Conservation (phyloP, 2,329 filamentous ascomycete genomes). For the Penicillium digitatum region DNA sequence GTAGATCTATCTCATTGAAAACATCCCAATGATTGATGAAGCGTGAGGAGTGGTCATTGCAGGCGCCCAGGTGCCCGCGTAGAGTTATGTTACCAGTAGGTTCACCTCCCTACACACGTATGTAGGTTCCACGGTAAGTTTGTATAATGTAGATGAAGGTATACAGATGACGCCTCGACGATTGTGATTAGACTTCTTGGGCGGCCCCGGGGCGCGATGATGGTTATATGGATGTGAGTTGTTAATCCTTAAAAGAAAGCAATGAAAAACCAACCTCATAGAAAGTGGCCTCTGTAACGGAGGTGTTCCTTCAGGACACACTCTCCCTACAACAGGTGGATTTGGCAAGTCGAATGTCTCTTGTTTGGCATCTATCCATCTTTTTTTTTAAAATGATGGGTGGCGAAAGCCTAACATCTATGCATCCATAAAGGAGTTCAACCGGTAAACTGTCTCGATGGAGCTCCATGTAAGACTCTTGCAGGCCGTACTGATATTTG, state of each 20-base stretch:
- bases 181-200: background rate
- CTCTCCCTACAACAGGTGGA: background rate
- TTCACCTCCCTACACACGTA: background rate
- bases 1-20: constrained; percentile 3
- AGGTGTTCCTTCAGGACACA: background rate
- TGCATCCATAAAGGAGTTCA: background rate
- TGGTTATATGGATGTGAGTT: background rate
- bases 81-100: background rate
- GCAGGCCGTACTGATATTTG: background rate
- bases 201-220: too few species aligned
- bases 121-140: background rate
- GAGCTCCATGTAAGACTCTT: background rate
- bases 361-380: background rate
- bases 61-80: background rate
- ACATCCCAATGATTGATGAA: constrained; percentile 12
- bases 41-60: constrained; percentile 1
- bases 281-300: background rate
- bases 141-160: background rate
- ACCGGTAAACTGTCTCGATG: background rate
- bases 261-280: background rate
- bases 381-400: background rate
- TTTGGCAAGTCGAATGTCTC: background rate
- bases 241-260: background rate
- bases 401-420: background rate
- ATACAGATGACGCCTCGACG: background rate